A percentile compares a stretch with the other conserved stretches of the same genome.
phyloP scores from a whole-genome alignment of 2,329 filamentous ascomycete species.

The Tolypocladium capitatum region DNA sequence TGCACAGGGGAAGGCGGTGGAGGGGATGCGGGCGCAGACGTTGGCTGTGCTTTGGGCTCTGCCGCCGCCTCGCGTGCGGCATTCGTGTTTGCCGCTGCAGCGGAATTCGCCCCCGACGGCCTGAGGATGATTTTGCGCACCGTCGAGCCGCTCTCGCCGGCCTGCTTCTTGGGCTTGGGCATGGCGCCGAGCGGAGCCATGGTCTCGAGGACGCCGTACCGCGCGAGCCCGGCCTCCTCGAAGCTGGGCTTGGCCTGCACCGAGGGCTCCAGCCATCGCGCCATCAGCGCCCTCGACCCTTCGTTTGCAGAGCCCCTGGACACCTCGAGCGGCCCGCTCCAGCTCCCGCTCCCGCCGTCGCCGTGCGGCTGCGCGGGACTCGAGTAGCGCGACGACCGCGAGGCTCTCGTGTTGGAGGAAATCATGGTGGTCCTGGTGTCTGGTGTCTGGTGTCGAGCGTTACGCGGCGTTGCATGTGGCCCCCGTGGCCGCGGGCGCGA shows the following conservation, averaged over 20 bases:
- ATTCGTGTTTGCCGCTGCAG: neutral
- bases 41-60: constrained; percentile 5
- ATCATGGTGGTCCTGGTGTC: constrained; percentile 15
- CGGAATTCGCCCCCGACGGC: constrained; percentile 17
- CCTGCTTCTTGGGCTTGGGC: constrained; percentile 41
- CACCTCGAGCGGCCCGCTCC: constrained; percentile 22
- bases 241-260: constrained; percentile 56
- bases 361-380: constrained; percentile 30
- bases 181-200: constrained; percentile 71
- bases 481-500: constrained; percentile 9
- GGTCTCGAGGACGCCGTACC: constrained; percentile 64
- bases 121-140: constrained; percentile 32
- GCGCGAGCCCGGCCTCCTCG: constrained; percentile 61
- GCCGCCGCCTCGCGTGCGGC: constrained; percentile 14
- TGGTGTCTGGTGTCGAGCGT: neutral
- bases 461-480: constrained; percentile 4
- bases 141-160: constrained; percentile 12
- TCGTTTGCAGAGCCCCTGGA: constrained; percentile 21
- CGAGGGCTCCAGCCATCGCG: constrained; percentile 45
- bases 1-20: constrained; percentile 9
- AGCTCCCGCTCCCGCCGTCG: constrained; percentile 6
- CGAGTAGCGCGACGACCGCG: constrained; percentile 40
- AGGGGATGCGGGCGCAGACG: constrained; percentile 4
- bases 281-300: constrained; percentile 35
- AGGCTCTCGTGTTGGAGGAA: constrained; percentile 32